A percentile compares a stretch with the other conserved stretches of the same genome.
Conservation (phyloP, 768 basidiomycete genomes). For the Phylloporus sp. region DNA sequence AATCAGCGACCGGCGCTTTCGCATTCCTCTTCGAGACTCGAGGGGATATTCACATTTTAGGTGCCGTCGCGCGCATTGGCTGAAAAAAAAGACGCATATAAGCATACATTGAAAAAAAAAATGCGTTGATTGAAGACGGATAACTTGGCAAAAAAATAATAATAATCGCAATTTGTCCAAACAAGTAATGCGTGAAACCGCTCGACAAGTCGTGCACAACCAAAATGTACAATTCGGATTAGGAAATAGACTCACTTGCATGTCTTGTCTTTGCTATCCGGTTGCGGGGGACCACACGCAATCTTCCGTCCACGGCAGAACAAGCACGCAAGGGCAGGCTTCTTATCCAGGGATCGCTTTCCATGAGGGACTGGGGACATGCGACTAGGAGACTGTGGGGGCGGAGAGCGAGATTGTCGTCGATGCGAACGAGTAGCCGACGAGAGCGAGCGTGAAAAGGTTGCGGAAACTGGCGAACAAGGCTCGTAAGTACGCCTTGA, state of each 20-base stretch:
- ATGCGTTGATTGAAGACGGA: conserved; percentile 20
- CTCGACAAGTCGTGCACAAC: conserved; percentile 7
- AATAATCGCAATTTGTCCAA: conserved; percentile 3
- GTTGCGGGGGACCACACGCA: conserved; percentile 56
- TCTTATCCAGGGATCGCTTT: conserved; percentile 38
- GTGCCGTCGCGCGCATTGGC: conserved; percentile 68
- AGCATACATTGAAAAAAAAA: conserved; percentile 14
- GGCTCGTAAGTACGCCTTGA: conserved; percentile 18
- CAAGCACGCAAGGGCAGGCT: conserved; percentile 58
- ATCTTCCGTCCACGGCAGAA: conserved; percentile 68
- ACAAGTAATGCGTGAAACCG: conserved; percentile 12
- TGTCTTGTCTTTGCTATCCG: conserved; percentile 49
- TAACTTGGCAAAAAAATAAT: conserved; percentile 3
- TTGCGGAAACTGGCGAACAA: conserved; percentile 1
- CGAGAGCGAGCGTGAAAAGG: conserved; percentile 10
- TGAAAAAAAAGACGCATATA: conserved; percentile 32
- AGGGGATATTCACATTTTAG: conserved; percentile 67
- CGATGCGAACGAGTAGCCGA: conserved; percentile 20
- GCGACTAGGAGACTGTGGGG: conserved; percentile 17
- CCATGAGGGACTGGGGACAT: conserved; percentile 22
- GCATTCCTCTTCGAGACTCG: conserved; percentile 67
- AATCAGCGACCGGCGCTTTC: conserved; percentile 37
- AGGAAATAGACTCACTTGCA: conserved; percentile 53
- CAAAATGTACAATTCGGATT: not conserved
- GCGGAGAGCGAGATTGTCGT: conserved; percentile 25